These are phyloP conservation scores for Magnolia sinica DNA, from an alignment of 164 flowering plant genomes.

Conservation along the genomic window DNA sequence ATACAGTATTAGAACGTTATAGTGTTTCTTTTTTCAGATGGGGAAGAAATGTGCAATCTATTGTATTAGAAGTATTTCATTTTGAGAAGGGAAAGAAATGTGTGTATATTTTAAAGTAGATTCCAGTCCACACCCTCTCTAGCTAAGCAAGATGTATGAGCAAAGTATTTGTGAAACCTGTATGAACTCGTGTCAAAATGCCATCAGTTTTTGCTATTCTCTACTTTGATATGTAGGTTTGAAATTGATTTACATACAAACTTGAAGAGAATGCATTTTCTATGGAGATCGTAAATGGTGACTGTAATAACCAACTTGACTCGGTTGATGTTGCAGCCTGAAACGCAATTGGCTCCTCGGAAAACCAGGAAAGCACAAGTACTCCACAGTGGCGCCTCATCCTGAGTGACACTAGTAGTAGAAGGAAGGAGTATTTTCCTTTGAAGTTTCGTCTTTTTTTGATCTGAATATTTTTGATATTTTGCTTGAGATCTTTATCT, in stretches of 20 bases:
- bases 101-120: too few species aligned
- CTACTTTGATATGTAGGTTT: neutral
- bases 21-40: too few species aligned
- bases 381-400: constrained; percentile 51
- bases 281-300: neutral
- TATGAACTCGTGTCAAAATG: neutral
- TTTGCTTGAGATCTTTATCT: too few species aligned
- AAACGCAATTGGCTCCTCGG: constrained; percentile 62
- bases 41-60: too few species aligned
- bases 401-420: constrained; percentile 9
- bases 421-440: neutral
- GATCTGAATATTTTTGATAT: too few species aligned
- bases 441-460: neutral
- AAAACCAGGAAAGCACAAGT: constrained; percentile 47
- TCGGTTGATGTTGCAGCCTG: constrained; percentile 45
- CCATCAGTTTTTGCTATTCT: neutral
- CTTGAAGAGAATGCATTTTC: neutral
- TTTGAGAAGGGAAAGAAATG: too few species aligned
- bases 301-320: neutral
- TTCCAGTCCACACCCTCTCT: neutral
- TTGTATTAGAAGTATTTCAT: too few species aligned
- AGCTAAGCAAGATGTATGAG: neutral
- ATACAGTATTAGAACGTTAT: too few species aligned
- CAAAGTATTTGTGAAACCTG: neutral
- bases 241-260: neutral